These are phyloP conservation scores for Botrytis medusae DNA, from an alignment of 2,329 filamentous ascomycete species.

Conservation along the genomic window DNA sequence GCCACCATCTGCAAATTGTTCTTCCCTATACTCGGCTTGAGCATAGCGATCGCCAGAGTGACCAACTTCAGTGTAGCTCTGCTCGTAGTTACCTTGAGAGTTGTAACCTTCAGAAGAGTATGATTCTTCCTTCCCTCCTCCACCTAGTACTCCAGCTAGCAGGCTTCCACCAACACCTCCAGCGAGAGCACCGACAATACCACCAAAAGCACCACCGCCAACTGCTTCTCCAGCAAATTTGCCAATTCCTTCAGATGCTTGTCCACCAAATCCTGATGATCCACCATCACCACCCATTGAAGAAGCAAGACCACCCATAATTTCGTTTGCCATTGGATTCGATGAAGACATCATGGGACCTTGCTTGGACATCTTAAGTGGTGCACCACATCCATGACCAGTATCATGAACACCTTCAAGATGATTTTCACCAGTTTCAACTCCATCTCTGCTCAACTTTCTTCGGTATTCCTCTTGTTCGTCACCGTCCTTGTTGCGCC, in stretches of 20 bases:
- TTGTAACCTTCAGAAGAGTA: constrained; percentile 54
- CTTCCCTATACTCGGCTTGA: constrained; percentile 47
- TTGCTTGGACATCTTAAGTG: constrained; percentile 71
- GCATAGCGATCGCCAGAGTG: constrained; percentile 44
- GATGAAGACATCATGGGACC: constrained; percentile 49
- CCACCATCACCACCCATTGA: constrained; percentile 41
- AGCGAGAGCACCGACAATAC: constrained; percentile 68
- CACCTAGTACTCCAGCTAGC: constrained; percentile 60
- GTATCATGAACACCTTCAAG: constrained; percentile 80
- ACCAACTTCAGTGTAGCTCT: constrained; percentile 62
- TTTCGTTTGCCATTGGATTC: constrained; percentile 48
- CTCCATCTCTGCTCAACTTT: constrained; percentile 76
- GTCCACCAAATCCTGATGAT: constrained; percentile 21
- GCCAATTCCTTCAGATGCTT: constrained; percentile 41
- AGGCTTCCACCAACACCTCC: constrained; percentile 64
- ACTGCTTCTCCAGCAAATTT: constrained; percentile 58
- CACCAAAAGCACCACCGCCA: constrained; percentile 65
- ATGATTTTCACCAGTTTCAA: constrained; percentile 77
- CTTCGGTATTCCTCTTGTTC: constrained; percentile 67
- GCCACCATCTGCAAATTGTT: constrained; percentile 57
- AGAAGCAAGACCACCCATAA: constrained; percentile 58
- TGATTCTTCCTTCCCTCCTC: constrained; percentile 47
- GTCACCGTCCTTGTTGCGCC: constrained; percentile 62
- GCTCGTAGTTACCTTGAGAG: constrained; percentile 60
- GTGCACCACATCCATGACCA: constrained; percentile 78